These are phyloP conservation scores for Huntiella savannae DNA, from an alignment of 2,329 filamentous ascomycete genomes.

Conservation along the genomic window DNA sequence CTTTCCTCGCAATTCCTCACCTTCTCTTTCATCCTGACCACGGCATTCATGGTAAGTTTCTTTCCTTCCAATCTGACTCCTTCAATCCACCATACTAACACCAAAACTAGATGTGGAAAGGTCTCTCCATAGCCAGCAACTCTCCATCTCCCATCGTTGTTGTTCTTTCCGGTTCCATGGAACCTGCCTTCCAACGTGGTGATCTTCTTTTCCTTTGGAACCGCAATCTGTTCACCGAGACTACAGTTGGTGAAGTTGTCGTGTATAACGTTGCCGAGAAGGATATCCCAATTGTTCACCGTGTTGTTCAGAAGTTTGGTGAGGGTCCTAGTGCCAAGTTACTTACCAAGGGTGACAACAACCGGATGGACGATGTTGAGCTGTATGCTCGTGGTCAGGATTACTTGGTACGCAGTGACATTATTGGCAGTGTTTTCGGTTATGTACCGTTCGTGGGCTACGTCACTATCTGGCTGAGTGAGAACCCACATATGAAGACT, in stretches of 20 bases:
- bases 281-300: constrained; percentile 93
- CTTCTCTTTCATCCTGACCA: constrained; percentile 76
- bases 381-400: constrained; percentile 68
- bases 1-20: constrained; percentile 68
- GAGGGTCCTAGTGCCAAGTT: constrained; percentile 43
- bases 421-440: constrained; percentile 79
- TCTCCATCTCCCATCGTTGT: constrained; percentile 64
- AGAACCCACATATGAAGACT: constrained; percentile 94
- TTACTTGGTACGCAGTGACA: constrained; percentile 70
- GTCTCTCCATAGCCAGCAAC: constrained; percentile 59
- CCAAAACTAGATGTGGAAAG: constrained; percentile 54
- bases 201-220: constrained; percentile 66
- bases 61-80: neutral
- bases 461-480: constrained; percentile 85
- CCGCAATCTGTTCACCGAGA: constrained; percentile 37
- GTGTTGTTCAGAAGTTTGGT: constrained; percentile 61
- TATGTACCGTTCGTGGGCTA: constrained; percentile 94
- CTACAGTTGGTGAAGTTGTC: constrained; percentile 37
- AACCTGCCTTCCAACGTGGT: constrained; percentile 63
- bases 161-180: constrained; percentile 70
- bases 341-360: constrained; percentile 96
- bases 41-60: constrained; percentile 61
- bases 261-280: constrained; percentile 73
- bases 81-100: constrained; percentile 1
- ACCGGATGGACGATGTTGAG: constrained; percentile 80